These are phyloP conservation scores for Alternaria angustiovoidea DNA, from an alignment of 2,329 filamentous ascomycete species.

Conservation along the genomic window DNA sequence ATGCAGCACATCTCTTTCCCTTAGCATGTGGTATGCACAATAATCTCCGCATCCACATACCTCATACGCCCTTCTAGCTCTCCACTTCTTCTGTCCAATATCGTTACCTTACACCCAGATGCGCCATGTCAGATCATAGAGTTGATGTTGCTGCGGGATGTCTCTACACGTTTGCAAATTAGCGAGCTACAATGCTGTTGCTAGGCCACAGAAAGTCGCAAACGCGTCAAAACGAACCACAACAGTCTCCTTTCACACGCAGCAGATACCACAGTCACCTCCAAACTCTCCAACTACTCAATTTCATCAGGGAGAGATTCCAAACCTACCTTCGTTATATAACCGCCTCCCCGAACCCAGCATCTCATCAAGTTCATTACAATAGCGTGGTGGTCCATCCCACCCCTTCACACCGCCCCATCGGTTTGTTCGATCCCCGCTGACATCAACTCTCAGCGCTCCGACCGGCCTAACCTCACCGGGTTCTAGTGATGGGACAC, in stretches of 20 bases:
- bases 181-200: neutral
- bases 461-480: neutral
- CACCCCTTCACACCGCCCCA: neutral
- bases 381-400: slow-evolving; percentile 2
- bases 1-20: neutral
- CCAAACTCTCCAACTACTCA: no score
- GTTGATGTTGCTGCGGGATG: neutral
- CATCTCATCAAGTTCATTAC: neutral
- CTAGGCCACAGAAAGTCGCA: neutral
- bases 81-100: neutral
- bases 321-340: neutral
- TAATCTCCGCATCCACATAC: neutral
- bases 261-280: neutral
- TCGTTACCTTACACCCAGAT: neutral
- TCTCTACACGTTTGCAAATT: neutral
- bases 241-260: neutral
- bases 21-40: neutral
- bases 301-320: neutral
- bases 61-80: neutral
- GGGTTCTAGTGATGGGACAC: neutral
- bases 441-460: neutral
- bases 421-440: neutral
- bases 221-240: neutral
- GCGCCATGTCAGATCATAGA: neutral
- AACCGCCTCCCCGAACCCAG: neutral